A percentile compares a stretch with the other conserved stretches of the same genome.
These are phyloP conservation scores for Abrus pulchellus DNA, from an alignment of 306 rosid genomes.

Conservation along the genomic window DNA sequence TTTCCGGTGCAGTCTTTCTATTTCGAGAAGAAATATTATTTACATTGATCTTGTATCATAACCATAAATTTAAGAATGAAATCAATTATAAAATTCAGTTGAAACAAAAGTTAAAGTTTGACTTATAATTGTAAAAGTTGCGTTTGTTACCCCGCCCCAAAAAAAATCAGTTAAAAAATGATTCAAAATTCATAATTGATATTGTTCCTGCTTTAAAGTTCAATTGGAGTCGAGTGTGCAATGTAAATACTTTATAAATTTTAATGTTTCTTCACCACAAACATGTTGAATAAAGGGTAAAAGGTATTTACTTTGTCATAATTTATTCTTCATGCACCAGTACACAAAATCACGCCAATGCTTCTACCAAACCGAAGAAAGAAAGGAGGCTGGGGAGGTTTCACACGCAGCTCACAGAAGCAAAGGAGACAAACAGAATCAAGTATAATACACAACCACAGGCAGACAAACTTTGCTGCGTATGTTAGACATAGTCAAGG, in stretches of 20 bases:
- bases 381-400: neutral
- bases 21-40: too few species aligned
- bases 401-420: slow-evolving; percentile 17
- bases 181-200: neutral
- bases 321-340: neutral
- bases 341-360: slow-evolving; percentile 35
- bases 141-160: neutral
- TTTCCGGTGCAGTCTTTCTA: too few species aligned
- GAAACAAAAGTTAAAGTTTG: neutral
- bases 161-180: slow-evolving; percentile 6
- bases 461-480: slow-evolving; percentile 37
- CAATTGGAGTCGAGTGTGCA: slow-evolving; percentile 10
- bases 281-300: slow-evolving; percentile 43
- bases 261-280: slow-evolving; percentile 17
- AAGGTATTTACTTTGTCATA: slow-evolving; percentile 28
- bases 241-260: slow-evolving; percentile 2
- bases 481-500: slow-evolving; percentile 15
- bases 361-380: slow-evolving; percentile 18
- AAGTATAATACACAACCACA: slow-evolving; percentile 42
- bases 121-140: neutral
- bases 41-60: neutral
- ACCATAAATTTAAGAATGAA: neutral
- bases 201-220: neutral
- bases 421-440: slow-evolving; percentile 46
- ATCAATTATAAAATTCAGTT: neutral